Base-by-base conservation (phyloP, 768 basidiomycete species). In the Boletus subcaerulescens region DNA sequence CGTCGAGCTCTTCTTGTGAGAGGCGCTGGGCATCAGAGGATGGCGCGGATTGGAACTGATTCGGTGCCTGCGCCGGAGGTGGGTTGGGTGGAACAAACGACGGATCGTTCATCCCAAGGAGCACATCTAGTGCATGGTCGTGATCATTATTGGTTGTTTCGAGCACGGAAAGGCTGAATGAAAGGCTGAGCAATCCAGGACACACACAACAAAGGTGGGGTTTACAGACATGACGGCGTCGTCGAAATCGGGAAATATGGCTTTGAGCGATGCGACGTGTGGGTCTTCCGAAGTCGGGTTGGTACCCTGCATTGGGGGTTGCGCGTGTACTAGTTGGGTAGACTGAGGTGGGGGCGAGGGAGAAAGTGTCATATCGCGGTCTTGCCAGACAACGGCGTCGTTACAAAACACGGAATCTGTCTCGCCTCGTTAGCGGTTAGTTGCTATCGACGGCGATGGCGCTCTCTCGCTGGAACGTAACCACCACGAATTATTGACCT, bases 21-120 rank as follows among this genome's bases (percentile, higher is more conserved):
- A 55, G 45, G 7, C 55, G 59, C 14, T 63, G 63, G 2, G 53
- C 42, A 20, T 57, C 50, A 3, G 31, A n/a, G 10, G 65, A 70
- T 74, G 80, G 60, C 12, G 44, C 12, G 31, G 39, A 14, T 18
- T 56, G 56, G 29, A 52, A 43, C 47, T 24, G 42, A 12, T 50
- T 52, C 15, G 42, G 35, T 20, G 32, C 15, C 10, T 29, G 50
- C 17, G 56, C 38, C 1, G 32, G 32, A 12, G 58, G 57, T 0
- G 41, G 58, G 10, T 58, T 60, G 14, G 75, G 65, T 4, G 84
- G 68, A 17, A 77, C 77, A 64, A 87, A 92, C 8, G 84, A 77
- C 1, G 91, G 91, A 71, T 94, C 92, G 71, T 80, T 91, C 91
- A 94, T 93, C 11, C 85, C 87, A 8, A 94, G 79, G 10, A 94